Conservation (phyloP, 2,329 filamentous ascomycete species). For the Epichloe sibirici region DNA sequence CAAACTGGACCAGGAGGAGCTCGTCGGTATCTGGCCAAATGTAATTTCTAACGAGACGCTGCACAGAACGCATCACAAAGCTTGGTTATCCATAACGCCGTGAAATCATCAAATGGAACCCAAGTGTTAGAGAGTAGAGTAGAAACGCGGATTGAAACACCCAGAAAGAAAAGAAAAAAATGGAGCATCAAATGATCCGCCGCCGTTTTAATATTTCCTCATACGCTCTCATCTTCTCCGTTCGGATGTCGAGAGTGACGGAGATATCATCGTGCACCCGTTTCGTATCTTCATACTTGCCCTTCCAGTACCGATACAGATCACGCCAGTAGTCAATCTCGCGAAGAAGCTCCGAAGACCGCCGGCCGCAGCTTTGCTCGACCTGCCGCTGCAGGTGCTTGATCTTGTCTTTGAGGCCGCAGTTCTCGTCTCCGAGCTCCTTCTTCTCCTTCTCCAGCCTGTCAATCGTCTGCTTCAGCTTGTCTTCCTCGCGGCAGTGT, state of each 20-base stretch:
- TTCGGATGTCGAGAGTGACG: slow-evolving; percentile 17
- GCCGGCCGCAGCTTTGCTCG: slow-evolving; percentile 18
- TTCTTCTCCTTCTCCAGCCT: slow-evolving; percentile 25
- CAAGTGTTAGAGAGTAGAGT: neutral
- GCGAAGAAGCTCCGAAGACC: slow-evolving; percentile 20
- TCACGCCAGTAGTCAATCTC: slow-evolving; percentile 25
- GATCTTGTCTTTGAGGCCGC: slow-evolving; percentile 20
- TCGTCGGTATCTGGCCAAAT: no score
- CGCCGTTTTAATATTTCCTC: slow-evolving; percentile 23
- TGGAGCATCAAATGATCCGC: slow-evolving; percentile 14
- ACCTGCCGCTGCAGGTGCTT: slow-evolving; percentile 23
- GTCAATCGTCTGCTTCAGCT: slow-evolving; percentile 20
- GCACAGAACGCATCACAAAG: no score
- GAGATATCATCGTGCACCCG: slow-evolving; percentile 17
- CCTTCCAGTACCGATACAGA: slow-evolving; percentile 19
- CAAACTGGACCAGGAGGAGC: no score
- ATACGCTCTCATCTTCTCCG: slow-evolving; percentile 21
- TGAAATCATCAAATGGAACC: no score
- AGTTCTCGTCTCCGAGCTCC: slow-evolving; percentile 20
- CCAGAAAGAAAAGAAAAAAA: neutral
- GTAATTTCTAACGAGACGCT: no score
- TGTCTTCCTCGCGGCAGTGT: slow-evolving; percentile 19
- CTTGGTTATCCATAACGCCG: no score
- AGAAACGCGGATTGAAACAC: neutral
- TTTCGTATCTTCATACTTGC: slow-evolving; percentile 16